Conservation (phyloP, 2,329 filamentous ascomycete species). For the Penicillium sp. region DNA sequence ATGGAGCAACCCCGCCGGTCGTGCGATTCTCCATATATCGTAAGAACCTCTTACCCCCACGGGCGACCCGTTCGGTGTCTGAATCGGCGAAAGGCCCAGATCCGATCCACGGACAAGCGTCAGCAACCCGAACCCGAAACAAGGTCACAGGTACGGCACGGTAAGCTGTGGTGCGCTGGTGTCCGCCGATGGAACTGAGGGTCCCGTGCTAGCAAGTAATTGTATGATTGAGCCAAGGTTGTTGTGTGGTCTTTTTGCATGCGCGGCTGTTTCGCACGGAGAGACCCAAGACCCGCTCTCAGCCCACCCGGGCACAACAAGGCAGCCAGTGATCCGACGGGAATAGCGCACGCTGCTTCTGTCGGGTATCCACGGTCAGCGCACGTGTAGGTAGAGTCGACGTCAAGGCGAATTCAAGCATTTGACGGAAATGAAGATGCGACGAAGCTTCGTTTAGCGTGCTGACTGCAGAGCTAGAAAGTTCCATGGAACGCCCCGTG, state of each 20-base stretch:
- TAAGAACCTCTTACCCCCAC: not conserved
- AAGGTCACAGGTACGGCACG: not conserved
- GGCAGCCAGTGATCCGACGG: not conserved
- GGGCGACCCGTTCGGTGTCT: not conserved
- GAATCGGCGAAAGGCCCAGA: not conserved
- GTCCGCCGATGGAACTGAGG: not conserved
- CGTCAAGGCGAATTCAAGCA: not conserved
- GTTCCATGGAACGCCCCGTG: not conserved
- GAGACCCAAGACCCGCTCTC: not conserved
- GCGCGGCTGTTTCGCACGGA: not conserved
- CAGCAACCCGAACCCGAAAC: not conserved
- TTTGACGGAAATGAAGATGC: not conserved
- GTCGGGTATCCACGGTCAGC: not conserved
- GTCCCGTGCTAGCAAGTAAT: not conserved
- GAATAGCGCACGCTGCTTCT: not conserved
- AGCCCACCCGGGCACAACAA: not conserved
- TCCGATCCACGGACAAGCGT: not conserved
- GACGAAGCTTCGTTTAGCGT: not conserved
- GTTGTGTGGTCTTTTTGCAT: not conserved
- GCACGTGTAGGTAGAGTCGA: not conserved
- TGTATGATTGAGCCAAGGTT: not conserved
- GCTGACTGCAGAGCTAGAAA: not conserved
- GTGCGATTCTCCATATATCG: conserved; percentile 7
- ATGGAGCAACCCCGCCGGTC: not conserved
- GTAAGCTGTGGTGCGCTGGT: not conserved